Evolutionary conservation across 1,284 basidiomycete species (phyloP).

Genomic region (Ganoderma lucidum): DNA sequence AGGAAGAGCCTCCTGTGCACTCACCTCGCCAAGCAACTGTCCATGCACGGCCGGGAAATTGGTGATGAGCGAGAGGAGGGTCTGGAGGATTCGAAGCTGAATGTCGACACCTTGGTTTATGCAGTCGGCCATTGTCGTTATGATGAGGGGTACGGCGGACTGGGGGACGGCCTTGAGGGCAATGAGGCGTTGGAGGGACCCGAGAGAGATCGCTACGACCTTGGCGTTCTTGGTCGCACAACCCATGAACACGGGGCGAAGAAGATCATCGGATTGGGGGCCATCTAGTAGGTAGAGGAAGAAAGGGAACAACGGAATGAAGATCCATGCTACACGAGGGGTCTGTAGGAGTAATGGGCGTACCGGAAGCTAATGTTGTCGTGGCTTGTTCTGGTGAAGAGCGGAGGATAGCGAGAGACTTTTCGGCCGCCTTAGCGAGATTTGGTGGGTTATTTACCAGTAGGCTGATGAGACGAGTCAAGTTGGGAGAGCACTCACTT

Average conservation of each 20-base stretch:
- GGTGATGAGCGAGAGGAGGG: constrained; percentile 87
- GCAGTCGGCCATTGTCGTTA: constrained; percentile 86
- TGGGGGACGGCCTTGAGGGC: constrained; percentile 87
- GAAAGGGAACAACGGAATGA: not conserved
- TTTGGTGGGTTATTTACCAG: not conserved
- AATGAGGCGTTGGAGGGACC: constrained; percentile 92
- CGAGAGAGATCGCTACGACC: constrained; percentile 91
- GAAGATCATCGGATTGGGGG: constrained; percentile 80
- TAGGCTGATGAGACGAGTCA: not conserved
- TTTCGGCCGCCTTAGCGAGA: constrained; percentile 75
- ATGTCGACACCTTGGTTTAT: constrained; percentile 95
- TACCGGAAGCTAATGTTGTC: constrained; percentile 68
- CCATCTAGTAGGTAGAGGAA: constrained; percentile 58
- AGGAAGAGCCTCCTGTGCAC: constrained; percentile 37
- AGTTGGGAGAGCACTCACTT: constrained; percentile 54
- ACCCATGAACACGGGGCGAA: constrained; percentile 93
- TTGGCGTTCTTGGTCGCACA: constrained; percentile 94
- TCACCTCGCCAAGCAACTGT: constrained; percentile 79
- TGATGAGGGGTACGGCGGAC: constrained; percentile 79
- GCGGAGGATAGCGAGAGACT: constrained; percentile 81
- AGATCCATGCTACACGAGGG: not conserved
- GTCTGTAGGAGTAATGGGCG: constrained; percentile 32
- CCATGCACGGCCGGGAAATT: constrained; percentile 87
- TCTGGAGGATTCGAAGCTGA: constrained; percentile 91
- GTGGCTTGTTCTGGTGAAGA: constrained; percentile 77